These are phyloP conservation scores for Fraxinus latifolia DNA, from an alignment of 305 asterid genomes.

Conservation along the genomic window DNA sequence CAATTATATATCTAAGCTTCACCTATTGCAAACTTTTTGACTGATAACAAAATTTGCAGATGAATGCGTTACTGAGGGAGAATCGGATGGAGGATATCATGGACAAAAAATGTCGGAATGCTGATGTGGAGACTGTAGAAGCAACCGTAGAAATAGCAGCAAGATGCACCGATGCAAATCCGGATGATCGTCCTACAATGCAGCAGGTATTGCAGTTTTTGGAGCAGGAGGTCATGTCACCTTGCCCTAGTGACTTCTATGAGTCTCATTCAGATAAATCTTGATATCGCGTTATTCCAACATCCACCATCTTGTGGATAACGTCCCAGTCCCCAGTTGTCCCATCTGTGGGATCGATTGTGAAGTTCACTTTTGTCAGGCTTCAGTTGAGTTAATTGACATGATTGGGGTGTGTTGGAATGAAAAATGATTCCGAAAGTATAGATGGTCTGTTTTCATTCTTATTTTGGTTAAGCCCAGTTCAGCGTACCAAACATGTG, in stretches of 20 bases:
- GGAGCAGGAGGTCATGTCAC: slow-evolving; percentile 94
- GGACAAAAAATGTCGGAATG: slow-evolving; percentile 66
- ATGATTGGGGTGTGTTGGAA: not conserved
- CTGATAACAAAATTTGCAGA: slow-evolving; percentile 33
- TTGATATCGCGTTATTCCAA: slow-evolving; percentile 10
- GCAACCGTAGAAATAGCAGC: slow-evolving; percentile 77
- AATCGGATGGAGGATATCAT: slow-evolving; percentile 63
- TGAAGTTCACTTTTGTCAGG: not conserved
- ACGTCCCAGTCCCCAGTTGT: not conserved
- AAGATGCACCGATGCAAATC: slow-evolving; percentile 75
- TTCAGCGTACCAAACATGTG: not conserved
- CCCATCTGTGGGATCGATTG: slow-evolving; percentile 17
- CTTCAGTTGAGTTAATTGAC: not conserved
- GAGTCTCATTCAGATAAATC: slow-evolving; percentile 85
- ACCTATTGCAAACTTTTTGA: not conserved
- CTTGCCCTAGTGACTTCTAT: slow-evolving; percentile 67
- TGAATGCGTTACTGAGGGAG: slow-evolving; percentile 67
- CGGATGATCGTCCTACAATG: slow-evolving; percentile 85
- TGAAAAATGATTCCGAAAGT: not conserved
- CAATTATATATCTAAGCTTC: not conserved
- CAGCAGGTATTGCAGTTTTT: slow-evolving; percentile 80
- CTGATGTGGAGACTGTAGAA: slow-evolving; percentile 75
- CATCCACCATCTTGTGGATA: slow-evolving; percentile 3
- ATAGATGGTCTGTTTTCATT: not conserved
- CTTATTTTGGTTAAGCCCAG: not conserved